Evolutionary conservation across 495 filamentous ascomycete genomes (phyloP).

Genomic region (Staphylotrichum longicolle): DNA sequence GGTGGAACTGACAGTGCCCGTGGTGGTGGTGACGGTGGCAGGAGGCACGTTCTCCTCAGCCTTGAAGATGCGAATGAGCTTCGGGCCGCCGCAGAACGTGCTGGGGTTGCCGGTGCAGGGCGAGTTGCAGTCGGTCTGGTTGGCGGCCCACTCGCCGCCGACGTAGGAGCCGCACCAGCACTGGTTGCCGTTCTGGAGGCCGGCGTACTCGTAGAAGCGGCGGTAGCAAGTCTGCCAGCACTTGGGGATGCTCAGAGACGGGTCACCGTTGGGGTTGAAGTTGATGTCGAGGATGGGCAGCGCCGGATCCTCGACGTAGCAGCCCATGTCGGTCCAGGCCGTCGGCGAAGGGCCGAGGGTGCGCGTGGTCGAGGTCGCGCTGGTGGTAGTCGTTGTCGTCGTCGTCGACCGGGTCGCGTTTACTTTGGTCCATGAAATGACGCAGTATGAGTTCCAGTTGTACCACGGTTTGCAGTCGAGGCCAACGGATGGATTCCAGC

Average conservation of each 20-base stretch:
- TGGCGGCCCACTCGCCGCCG: conserved; percentile 19
- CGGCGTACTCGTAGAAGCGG: conserved; percentile 14
- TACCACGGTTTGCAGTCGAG: conserved; percentile 25
- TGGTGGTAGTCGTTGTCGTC: conserved; percentile 9
- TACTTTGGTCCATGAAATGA: conserved; percentile 12
- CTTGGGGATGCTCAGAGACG: conserved; percentile 17
- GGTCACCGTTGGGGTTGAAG: conserved; percentile 14
- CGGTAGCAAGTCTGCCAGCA: conserved; percentile 23
- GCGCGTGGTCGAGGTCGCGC: conserved; percentile 9
- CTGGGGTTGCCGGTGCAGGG: conserved; percentile 29
- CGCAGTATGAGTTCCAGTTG: conserved; percentile 21
- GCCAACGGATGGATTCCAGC: conserved; percentile 27
- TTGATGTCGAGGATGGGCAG: conserved; percentile 18
- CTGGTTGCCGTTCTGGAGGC: conserved; percentile 30
- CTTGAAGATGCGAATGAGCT: too few relatives aligned
- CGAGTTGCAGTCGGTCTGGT: conserved; percentile 28
- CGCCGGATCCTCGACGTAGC: conserved; percentile 20
- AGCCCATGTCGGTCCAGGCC: conserved; percentile 21
- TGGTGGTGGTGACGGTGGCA: too few relatives aligned
- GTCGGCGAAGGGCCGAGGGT: conserved; percentile 24
- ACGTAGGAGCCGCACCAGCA: conserved; percentile 34
- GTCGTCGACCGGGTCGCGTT: not conserved
- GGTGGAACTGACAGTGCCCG: too few relatives aligned
- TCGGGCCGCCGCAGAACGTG: conserved; percentile 26
- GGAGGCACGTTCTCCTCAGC: too few relatives aligned